These are phyloP conservation scores for Letharia columbiana DNA, from an alignment of 495 filamentous ascomycete species.

Conservation along the genomic window DNA sequence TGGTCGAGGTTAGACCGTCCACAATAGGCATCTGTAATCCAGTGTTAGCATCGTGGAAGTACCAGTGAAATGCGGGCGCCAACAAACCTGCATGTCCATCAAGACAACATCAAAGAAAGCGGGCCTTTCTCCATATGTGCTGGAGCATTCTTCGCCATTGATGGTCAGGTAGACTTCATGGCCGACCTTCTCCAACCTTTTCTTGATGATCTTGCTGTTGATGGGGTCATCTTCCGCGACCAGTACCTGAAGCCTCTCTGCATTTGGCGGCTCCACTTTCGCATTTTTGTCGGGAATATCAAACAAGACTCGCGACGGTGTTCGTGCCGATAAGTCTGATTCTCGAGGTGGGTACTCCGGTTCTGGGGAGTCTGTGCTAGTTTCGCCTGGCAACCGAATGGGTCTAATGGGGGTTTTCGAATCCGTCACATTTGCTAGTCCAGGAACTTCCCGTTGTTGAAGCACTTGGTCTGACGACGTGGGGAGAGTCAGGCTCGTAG, in stretches of 20 bases:
- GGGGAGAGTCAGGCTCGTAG: background rate
- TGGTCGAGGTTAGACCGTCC: constrained; percentile 74
- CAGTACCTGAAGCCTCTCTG: constrained; percentile 53
- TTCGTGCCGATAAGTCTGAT: background rate
- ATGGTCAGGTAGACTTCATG: constrained; percentile 64
- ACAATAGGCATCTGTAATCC: constrained; percentile 77
- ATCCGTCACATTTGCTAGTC: constrained; percentile 26
- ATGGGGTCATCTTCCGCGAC: constrained; percentile 91
- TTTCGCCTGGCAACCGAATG: constrained; percentile 27
- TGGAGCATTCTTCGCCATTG: constrained; percentile 83
- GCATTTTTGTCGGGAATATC: constrained; percentile 18
- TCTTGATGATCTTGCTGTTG: constrained; percentile 80
- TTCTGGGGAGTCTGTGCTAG: constrained; percentile 12
- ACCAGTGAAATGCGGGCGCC: constrained; percentile 21
- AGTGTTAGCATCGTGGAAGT: constrained; percentile 16
- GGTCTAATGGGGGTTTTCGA: constrained; percentile 26
- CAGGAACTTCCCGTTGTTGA: constrained; percentile 21
- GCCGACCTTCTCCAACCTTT: constrained; percentile 71
- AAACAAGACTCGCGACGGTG: constrained; percentile 24
- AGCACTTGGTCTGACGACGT: constrained; percentile 5
- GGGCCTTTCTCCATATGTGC: constrained; percentile 52
- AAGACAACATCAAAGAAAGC: constrained; percentile 69
- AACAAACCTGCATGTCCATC: constrained; percentile 87
- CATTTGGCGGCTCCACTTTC: constrained; percentile 17
- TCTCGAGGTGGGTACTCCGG: constrained; percentile 9